Conservation (phyloP, 805 yeast genomes). For the Spathaspora gorwiae region DNA sequence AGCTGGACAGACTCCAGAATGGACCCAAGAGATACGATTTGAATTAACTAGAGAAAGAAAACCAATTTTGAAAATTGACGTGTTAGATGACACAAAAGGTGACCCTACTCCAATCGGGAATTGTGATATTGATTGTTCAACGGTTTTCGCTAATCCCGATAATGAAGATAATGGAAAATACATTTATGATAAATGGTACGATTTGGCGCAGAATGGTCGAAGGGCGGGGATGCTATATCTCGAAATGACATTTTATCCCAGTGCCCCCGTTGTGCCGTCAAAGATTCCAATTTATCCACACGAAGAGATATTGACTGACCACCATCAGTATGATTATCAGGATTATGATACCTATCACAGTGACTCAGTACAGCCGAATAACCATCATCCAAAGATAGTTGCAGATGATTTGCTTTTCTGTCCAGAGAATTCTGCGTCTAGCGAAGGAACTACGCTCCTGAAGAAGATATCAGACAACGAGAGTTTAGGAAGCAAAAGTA, state of each 20-base stretch:
- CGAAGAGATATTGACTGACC: not conserved
- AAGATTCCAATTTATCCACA: slow-evolving; percentile 15
- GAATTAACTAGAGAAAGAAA: slow-evolving; percentile 59
- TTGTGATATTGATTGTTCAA: slow-evolving; percentile 69
- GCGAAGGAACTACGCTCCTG: slow-evolving; percentile 10
- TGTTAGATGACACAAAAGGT: slow-evolving; percentile 79
- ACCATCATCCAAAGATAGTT: slow-evolving; percentile 4
- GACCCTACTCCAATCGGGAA: slow-evolving; percentile 87
- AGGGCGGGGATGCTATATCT: slow-evolving; percentile 85
- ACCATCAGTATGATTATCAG: not conserved
- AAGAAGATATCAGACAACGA: slow-evolving; percentile 3
- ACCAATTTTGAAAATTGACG: slow-evolving; percentile 63
- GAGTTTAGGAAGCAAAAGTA: not conserved
- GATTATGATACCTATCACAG: not conserved
- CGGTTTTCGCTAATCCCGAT: slow-evolving; percentile 54
- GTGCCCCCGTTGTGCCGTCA: slow-evolving; percentile 41
- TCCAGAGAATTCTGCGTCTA: slow-evolving; percentile 9
- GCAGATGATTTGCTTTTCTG: slow-evolving; percentile 22
- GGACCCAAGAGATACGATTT: slow-evolving; percentile 75
- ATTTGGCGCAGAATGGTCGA: slow-evolving; percentile 58
- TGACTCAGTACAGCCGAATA: not conserved
- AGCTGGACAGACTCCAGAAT: slow-evolving; percentile 92
- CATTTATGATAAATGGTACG: slow-evolving; percentile 86
- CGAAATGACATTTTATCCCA: slow-evolving; percentile 88
- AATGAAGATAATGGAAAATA: slow-evolving; percentile 51